Evolutionary conservation across 768 basidiomycete species (phyloP).

Genomic region (Pisolithus microcarpus): DNA sequence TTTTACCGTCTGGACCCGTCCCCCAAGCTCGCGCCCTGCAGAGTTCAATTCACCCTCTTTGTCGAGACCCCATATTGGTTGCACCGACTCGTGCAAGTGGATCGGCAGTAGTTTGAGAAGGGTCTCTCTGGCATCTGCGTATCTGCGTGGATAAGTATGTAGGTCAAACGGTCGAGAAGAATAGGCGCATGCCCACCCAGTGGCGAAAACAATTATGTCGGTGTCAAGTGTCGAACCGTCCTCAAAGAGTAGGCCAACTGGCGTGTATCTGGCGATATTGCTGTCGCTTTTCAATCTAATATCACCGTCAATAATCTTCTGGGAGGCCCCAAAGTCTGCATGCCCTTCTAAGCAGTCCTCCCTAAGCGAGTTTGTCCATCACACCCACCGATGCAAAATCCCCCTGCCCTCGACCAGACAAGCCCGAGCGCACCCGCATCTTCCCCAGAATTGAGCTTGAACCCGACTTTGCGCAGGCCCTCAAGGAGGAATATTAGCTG

Average conservation of each 20-base stretch:
- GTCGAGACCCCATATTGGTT: slow-evolving; percentile 25
- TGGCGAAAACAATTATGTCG: slow-evolving; percentile 45
- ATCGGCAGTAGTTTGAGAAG: slow-evolving; percentile 17
- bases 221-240: slow-evolving; percentile 37
- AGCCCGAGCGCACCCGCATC: slow-evolving; percentile 46
- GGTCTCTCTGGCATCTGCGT: slow-evolving; percentile 11
- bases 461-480: slow-evolving; percentile 50
- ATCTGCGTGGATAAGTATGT: slow-evolving; percentile 7
- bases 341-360: neutral
- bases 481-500: slow-evolving; percentile 34
- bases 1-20: slow-evolving; percentile 18
- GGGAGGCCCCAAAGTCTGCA: slow-evolving; percentile 35
- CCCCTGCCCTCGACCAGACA: slow-evolving; percentile 45
- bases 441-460: slow-evolving; percentile 44
- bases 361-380: too few relatives aligned
- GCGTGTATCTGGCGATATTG: slow-evolving; percentile 35
- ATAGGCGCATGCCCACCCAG: slow-evolving; percentile 28
- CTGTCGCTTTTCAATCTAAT: slow-evolving; percentile 42
- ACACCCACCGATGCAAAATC: slow-evolving; percentile 58
- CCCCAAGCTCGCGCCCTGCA: slow-evolving; percentile 41
- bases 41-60: slow-evolving; percentile 23
- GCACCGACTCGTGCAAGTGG: slow-evolving; percentile 13
- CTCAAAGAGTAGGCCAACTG: slow-evolving; percentile 33
- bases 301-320: slow-evolving; percentile 37
- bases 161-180: neutral